phyloP scores from a whole-genome alignment of 2,329 filamentous ascomycete species.

The Teratosphaeria pseudoeucalypti region DNA sequence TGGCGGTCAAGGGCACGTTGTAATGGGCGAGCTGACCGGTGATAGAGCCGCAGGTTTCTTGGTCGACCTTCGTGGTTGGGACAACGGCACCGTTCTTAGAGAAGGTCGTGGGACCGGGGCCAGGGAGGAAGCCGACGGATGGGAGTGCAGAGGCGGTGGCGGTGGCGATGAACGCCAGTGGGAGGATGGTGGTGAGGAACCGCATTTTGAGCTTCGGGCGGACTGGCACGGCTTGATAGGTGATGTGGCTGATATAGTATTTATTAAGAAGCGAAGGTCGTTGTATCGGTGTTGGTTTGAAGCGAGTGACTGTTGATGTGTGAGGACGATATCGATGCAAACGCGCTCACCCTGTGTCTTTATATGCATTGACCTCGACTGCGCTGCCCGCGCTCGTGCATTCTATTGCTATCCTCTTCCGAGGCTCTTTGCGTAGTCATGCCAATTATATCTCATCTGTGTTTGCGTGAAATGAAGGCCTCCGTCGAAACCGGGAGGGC shows the following conservation, averaged over 20 bases:
- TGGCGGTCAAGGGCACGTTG: neutral
- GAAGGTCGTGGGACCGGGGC: neutral
- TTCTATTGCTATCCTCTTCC: neutral
- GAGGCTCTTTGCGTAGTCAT: neutral
- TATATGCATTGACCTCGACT: neutral
- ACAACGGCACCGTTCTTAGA: neutral
- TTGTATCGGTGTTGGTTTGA: neutral
- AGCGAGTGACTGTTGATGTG: neutral
- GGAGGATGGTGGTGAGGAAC: neutral
- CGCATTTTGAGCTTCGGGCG: neutral
- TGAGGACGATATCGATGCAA: neutral
- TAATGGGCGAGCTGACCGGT: neutral
- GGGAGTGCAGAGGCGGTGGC: neutral
- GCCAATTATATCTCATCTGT: neutral
- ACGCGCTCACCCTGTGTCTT: neutral
- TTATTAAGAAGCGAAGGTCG: neutral
- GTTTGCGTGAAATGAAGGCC: no score
- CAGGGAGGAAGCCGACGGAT: neutral
- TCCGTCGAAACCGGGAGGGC: no score
- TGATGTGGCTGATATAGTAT: neutral
- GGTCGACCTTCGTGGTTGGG: neutral
- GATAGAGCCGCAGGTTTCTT: neutral
- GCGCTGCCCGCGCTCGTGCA: neutral
- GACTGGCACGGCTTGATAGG: no score
- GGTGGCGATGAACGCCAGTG: neutral